Evolutionary conservation across 225 moss, liverwort and hornwort species (phyloP).

Genomic region (Takakia lepidozioides): DNA sequence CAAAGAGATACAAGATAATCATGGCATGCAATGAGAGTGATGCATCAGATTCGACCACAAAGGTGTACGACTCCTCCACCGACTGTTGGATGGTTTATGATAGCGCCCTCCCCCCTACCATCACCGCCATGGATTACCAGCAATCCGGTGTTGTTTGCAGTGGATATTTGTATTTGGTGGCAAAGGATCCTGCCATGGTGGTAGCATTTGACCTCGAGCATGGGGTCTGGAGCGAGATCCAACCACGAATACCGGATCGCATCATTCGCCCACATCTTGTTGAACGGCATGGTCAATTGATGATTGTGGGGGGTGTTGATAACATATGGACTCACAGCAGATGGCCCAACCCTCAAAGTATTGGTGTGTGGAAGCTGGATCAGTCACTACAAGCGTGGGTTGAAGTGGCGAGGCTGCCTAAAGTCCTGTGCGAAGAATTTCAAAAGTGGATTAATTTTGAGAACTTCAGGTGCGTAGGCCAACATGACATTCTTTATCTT

Average conservation of each 20-base stretch:
- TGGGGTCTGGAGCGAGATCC: constrained; percentile 5
- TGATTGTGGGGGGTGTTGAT: constrained; percentile 11
- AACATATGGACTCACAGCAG: constrained; percentile 5
- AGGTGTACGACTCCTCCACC: constrained; percentile 5
- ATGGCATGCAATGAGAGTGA: constrained; percentile 4
- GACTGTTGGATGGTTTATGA: not conserved
- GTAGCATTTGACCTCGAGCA: constrained; percentile 8
- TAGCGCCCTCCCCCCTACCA: not conserved
- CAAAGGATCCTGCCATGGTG: not conserved
- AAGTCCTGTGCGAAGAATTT: constrained; percentile 7
- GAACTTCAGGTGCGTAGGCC: constrained; percentile 10
- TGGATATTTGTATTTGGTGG: constrained; percentile 1
- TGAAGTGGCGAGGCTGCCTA: constrained; percentile 8
- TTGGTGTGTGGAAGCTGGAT: constrained; percentile 13
- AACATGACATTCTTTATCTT: constrained; percentile 10
- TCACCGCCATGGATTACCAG: not conserved
- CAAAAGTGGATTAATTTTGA: constrained; percentile 9
- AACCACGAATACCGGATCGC: constrained; percentile 1
- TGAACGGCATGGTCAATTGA: constrained; percentile 7
- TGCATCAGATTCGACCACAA: not conserved
- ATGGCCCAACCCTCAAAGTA: constrained; percentile 8
- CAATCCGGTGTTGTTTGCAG: constrained; percentile 7
- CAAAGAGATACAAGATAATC: constrained; percentile 7
- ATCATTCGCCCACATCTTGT: constrained; percentile 8
- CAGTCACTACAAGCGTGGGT: not conserved